A percentile compares a stretch with the other conserved stretches of the same genome.
Conservation (phyloP, 169 alveolate species). For the Miamiensis avidus region DNA sequence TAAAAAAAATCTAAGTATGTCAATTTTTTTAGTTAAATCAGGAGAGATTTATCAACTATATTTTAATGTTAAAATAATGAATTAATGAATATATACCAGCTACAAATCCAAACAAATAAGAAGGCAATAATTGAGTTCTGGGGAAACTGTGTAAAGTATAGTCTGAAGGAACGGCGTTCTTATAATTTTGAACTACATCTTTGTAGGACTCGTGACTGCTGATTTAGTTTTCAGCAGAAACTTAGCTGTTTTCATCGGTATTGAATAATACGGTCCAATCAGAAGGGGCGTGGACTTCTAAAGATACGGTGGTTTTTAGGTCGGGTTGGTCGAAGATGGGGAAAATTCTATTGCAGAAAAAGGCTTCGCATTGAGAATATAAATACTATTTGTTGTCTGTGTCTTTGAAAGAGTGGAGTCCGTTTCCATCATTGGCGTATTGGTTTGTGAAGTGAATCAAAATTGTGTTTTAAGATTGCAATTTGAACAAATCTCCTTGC, state of each 20-base stretch:
- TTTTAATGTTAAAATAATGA: no score
- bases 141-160: conserved; percentile 22
- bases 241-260: conserved; percentile 23
- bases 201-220: background rate
- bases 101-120: conserved; percentile 73
- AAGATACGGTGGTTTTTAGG: conserved; percentile 50
- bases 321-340: conserved; percentile 80
- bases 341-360: conserved; percentile 56
- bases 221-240: background rate
- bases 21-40: no score
- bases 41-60: no score
- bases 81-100: conserved; percentile 48
- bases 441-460: conserved; percentile 44
- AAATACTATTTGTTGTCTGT: conserved; percentile 61
- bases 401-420: conserved; percentile 66
- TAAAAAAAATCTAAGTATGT: no score
- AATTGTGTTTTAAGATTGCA: conserved; percentile 1
- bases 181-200: background rate
- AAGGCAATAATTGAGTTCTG: conserved; percentile 58
- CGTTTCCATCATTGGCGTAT: conserved; percentile 57
- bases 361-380: conserved; percentile 53
- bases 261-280: conserved; percentile 62
- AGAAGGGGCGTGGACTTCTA: conserved; percentile 44
- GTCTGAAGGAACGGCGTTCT: conserved; percentile 7
- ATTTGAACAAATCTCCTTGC: background rate